These are phyloP conservation scores for Phytophthora colocasiae DNA, from an alignment of 352 stramenopile genomes.

Conservation along the genomic window DNA sequence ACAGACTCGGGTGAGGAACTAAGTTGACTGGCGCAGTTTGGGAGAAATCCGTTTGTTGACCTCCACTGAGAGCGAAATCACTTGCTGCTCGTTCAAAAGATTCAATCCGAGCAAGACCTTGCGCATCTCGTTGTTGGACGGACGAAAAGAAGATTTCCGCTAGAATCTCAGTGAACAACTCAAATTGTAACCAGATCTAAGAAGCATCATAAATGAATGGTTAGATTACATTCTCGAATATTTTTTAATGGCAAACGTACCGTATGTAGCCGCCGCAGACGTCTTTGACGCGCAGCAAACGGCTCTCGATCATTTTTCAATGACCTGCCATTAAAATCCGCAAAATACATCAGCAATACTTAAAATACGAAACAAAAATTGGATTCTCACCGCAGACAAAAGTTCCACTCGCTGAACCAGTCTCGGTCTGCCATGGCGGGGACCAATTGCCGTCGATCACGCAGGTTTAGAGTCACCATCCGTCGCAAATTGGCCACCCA, in stretches of 20 bases:
- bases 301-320: constrained; percentile 49
- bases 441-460: constrained; percentile 61
- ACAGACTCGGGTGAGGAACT: constrained; percentile 13
- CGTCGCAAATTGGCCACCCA: constrained; percentile 70
- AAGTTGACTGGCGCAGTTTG: constrained; percentile 3
- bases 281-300: constrained; percentile 47
- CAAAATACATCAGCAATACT: no score
- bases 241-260: constrained; percentile 29
- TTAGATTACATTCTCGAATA: not conserved
- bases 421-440: constrained; percentile 69
- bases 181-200: constrained; percentile 86
- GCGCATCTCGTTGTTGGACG: constrained; percentile 48
- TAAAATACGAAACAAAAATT: not conserved
- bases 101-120: constrained; percentile 32
- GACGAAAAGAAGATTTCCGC: constrained; percentile 72
- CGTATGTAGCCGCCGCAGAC: constrained; percentile 67
- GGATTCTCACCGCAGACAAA: constrained; percentile 59
- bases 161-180: constrained; percentile 71
- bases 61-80: constrained; percentile 34
- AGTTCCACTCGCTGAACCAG: constrained; percentile 86
- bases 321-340: constrained; percentile 20
- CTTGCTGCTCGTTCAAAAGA: constrained; percentile 39
- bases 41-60: constrained; percentile 22
- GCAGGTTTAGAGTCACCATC: constrained; percentile 56
- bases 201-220: not conserved